Evolutionary conservation across 2,329 filamentous ascomycete species (phyloP), one percentile per base, ranked within the genome.

Genomic region (Fusarium sp.): DNA sequence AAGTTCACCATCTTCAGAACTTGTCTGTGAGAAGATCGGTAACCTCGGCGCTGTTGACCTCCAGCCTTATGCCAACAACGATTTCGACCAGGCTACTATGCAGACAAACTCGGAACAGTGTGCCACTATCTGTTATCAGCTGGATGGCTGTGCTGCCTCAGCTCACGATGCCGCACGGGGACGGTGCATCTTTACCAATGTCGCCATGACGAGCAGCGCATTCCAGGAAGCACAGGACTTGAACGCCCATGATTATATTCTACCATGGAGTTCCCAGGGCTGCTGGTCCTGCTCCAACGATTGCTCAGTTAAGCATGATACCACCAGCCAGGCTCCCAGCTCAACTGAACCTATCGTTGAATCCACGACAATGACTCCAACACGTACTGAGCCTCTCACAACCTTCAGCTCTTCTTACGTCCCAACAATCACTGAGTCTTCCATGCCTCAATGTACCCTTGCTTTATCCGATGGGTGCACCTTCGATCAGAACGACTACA

Each of bases 371-470:
- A 24, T 20, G 15, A 22, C 39, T 1, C 42, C 66, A 18, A 20
- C 66, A 5, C 44, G 50, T 0, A 70, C 66, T 47, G 39, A 64
- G 1, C 57, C 66, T 34, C 59, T 18, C 1, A 64, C 65, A 10
- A 70, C 66, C 0, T 57, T 69, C 4, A 34, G 30, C 5, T 64
- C 67, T 0, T 68, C 67, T 38, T 55, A 63, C n/a, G 2, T 28
- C 1, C 15, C 64, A 28, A 58, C 69, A 6, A 71, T 68, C 0
- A 71, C 69, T 1, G 50, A 63, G 18, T 57, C 68, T 4, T 32
- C 24, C 6, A 67, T 68, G 59, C 58, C 70, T 11, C 42, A 61
- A 5, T 72, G 70, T 6, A 72, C 70, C 1, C 70, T 72, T 15
- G 70, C 70, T 3, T 13, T 72, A 0, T 72, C 63, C 1, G 63